Conservation (phyloP, 2,329 filamentous ascomycete genomes). For the Apiospora malaysiana region DNA sequence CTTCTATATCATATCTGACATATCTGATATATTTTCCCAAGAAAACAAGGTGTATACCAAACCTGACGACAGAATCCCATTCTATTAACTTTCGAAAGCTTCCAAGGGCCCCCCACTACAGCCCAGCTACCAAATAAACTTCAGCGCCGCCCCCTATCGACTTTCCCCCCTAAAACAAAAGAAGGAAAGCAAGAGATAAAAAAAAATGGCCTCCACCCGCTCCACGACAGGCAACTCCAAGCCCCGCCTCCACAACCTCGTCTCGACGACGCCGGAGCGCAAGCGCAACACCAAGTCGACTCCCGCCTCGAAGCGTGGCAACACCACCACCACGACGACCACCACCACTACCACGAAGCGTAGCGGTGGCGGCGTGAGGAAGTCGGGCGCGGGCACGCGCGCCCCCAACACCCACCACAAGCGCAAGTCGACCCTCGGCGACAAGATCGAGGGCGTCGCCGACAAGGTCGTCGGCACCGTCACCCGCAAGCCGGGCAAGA, state of each 20-base stretch:
- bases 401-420: conserved; percentile 35
- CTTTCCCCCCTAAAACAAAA: not conserved
- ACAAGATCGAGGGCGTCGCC: conserved; percentile 36
- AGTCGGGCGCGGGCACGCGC: conserved; percentile 26
- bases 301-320: conserved; percentile 18
- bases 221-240: conserved; percentile 35
- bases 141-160: not conserved
- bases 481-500: conserved; percentile 35
- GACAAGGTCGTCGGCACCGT: conserved; percentile 35
- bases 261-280: conserved; percentile 36
- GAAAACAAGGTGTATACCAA: not conserved
- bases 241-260: conserved; percentile 33
- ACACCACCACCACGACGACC: not conserved
- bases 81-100: not conserved
- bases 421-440: conserved; percentile 35
- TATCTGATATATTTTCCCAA: not conserved
- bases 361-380: conserved; percentile 27
- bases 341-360: conserved; percentile 26
- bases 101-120: not conserved
- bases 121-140: not conserved
- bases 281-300: conserved; percentile 29
- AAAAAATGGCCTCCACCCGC: conserved; percentile 34
- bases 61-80: not conserved
- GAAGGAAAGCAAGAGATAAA: no score
- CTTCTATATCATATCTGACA: not conserved